Conservation (phyloP, 768 basidiomycete genomes). For the Agrocybe chaxingu region DNA sequence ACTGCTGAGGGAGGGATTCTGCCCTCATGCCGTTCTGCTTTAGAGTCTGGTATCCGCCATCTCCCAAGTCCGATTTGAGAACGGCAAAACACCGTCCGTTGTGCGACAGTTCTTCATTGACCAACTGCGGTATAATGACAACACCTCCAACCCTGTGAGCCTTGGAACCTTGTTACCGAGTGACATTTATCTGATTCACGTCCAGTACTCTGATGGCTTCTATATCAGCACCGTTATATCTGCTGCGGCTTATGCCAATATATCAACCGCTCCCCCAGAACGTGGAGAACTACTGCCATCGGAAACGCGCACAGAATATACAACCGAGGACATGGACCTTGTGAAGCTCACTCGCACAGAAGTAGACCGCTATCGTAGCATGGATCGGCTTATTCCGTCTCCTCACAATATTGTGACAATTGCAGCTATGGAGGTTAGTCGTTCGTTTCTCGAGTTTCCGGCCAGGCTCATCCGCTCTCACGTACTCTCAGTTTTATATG, state of each 20-base stretch:
- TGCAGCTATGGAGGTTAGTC: conserved; percentile 81
- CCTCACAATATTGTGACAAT: conserved; percentile 91
- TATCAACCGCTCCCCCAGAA: conserved; percentile 76
- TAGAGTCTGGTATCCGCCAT: conserved; percentile 81
- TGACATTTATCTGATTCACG: background rate
- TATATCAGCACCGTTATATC: conserved; percentile 88
- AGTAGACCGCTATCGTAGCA: conserved; percentile 87
- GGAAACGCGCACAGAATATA: conserved; percentile 65
- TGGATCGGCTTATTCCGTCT: conserved; percentile 94
- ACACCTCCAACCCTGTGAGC: conserved; percentile 82
- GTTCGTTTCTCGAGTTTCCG: background rate
- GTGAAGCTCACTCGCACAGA: conserved; percentile 75
- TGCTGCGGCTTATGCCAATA: conserved; percentile 73
- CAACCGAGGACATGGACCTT: conserved; percentile 63
- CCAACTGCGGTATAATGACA: conserved; percentile 93
- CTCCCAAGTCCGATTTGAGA: conserved; percentile 82
- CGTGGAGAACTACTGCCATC: conserved; percentile 72
- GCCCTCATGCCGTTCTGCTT: background rate
- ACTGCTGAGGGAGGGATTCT: background rate
- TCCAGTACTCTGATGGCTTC: conserved; percentile 85
- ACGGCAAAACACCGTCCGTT: conserved; percentile 81
- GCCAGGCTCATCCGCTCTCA: background rate
- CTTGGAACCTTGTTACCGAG: background rate
- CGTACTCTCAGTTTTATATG: conserved; percentile 65
- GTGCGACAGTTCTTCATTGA: conserved; percentile 89